Conservation (phyloP, 768 basidiomycete species). For the Saitozyma podzolica region DNA sequence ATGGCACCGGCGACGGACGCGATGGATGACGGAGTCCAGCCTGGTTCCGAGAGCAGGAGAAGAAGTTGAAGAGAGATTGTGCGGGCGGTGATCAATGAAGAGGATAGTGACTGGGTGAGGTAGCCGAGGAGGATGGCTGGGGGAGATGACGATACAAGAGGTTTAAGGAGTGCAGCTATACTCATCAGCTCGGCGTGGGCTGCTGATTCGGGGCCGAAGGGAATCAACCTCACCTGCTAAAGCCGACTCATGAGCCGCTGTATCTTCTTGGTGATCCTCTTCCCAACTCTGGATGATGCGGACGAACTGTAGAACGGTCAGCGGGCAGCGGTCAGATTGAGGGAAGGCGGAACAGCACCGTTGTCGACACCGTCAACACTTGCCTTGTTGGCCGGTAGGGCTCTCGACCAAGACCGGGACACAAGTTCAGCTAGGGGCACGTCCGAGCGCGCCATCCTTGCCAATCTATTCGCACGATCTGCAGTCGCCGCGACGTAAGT, state of each 20-base stretch:
- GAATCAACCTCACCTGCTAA: no score
- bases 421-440: slow-evolving; percentile 16
- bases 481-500: neutral
- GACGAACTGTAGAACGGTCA: slow-evolving; percentile 9
- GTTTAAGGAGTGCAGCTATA: slow-evolving; percentile 20
- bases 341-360: neutral
- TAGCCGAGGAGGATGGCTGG: slow-evolving; percentile 29
- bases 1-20: slow-evolving; percentile 18
- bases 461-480: no score
- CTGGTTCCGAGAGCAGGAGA: neutral
- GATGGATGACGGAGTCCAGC: slow-evolving; percentile 3
- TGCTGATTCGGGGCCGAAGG: neutral
- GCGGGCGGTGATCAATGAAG: slow-evolving; percentile 8
- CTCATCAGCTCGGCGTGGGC: no score
- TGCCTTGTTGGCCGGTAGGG: slow-evolving; percentile 26
- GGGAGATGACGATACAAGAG: slow-evolving; percentile 11
- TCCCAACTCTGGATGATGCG: slow-evolving; percentile 14
- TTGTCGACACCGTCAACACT: neutral
- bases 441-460: slow-evolving; percentile 16
- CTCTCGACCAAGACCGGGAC: slow-evolving; percentile 20
- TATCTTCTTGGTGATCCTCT: neutral
- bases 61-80: slow-evolving; percentile 14
- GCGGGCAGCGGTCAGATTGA: neutral
- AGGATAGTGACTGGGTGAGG: slow-evolving; percentile 18
- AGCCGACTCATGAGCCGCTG: neutral